phyloP scores from a whole-genome alignment of 1,139 yeast genomes.

The Komagataea norvegica region DNA sequence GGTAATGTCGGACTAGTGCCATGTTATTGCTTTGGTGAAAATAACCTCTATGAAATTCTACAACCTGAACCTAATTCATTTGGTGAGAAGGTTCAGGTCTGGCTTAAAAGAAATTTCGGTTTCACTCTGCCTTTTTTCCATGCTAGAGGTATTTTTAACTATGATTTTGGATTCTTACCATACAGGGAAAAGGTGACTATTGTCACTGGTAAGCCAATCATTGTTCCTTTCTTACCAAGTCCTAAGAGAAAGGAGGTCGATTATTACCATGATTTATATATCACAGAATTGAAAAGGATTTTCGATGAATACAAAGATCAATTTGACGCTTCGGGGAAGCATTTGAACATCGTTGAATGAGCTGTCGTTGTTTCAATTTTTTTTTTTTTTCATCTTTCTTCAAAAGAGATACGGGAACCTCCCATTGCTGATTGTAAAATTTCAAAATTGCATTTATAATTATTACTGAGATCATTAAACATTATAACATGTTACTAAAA shows the following conservation, averaged over 20 bases:
- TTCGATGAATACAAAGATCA: conserved; percentile 66
- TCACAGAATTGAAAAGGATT: conserved; percentile 59
- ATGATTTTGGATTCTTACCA: conserved; percentile 88
- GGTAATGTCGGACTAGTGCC: conserved; percentile 84
- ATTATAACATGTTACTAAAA: too few relatives aligned
- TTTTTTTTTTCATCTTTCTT: too few relatives aligned
- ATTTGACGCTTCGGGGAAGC: conserved; percentile 43
- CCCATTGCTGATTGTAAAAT: too few relatives aligned
- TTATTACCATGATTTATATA: conserved; percentile 67
- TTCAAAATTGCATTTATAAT: too few relatives aligned
- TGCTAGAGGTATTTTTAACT: conserved; percentile 89
- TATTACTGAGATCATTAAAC: too few relatives aligned
- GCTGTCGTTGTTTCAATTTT: too few relatives aligned
- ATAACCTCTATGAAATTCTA: conserved; percentile 64
- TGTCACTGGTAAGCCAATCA: conserved; percentile 78
- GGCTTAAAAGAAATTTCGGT: conserved; percentile 66
- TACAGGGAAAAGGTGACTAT: conserved; percentile 76
- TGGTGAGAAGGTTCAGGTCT: conserved; percentile 54
- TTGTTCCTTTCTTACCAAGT: conserved; percentile 48
- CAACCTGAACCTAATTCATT: conserved; percentile 51
- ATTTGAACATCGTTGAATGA: conserved; percentile 45
- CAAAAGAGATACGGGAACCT: too few relatives aligned
- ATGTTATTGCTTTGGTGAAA: conserved; percentile 89
- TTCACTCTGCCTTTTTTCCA: conserved; percentile 89
- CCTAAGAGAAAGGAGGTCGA: conserved; percentile 53